A percentile compares a stretch with the other conserved stretches of the same genome.
phyloP scores from a whole-genome alignment of 495 filamentous ascomycete species.

The Hyaloscypha variabilis region DNA sequence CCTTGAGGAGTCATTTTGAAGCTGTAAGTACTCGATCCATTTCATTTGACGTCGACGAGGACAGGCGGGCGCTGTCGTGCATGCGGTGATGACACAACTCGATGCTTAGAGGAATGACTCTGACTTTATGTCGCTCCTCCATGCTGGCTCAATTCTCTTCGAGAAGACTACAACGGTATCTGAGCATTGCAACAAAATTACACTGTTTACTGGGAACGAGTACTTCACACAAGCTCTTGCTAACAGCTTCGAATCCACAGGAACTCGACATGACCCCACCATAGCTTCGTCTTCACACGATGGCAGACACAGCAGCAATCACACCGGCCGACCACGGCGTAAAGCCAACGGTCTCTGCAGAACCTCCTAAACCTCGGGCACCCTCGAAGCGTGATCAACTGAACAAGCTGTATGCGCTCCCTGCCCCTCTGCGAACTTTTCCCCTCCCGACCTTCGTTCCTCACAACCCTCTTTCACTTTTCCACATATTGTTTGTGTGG shows the following conservation, averaged over 20 bases:
- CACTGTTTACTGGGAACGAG: conserved; percentile 4
- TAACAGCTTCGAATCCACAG: conserved; percentile 14
- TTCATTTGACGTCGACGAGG: conserved; percentile 12
- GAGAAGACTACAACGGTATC: conserved; percentile 99
- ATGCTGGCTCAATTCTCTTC: conserved; percentile 65
- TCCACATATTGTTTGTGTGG: conserved; percentile 77
- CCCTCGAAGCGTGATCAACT: conserved; percentile 43
- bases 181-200: conserved; percentile 59
- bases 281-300: conserved; percentile 21
- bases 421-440: conserved; percentile 76
- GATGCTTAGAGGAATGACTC: conserved; percentile 62
- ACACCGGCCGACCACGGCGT: background rate
- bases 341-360: conserved; percentile 2
- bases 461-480: conserved; percentile 86
- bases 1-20: conserved; percentile 18
- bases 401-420: conserved; percentile 75
- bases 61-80: conserved; percentile 8
- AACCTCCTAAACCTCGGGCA: conserved; percentile 23
- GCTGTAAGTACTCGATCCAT: conserved; percentile 30
- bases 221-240: background rate
- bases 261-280: conserved; percentile 25
- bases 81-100: conserved; percentile 63
- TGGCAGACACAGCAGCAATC: conserved; percentile 26
- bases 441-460: conserved; percentile 87
- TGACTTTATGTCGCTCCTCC: conserved; percentile 76